Evolutionary conservation across 2,329 filamentous ascomycete genomes (phyloP), one percentile per base, ranked within the genome.

Genomic region (Ilyonectria sp.): DNA sequence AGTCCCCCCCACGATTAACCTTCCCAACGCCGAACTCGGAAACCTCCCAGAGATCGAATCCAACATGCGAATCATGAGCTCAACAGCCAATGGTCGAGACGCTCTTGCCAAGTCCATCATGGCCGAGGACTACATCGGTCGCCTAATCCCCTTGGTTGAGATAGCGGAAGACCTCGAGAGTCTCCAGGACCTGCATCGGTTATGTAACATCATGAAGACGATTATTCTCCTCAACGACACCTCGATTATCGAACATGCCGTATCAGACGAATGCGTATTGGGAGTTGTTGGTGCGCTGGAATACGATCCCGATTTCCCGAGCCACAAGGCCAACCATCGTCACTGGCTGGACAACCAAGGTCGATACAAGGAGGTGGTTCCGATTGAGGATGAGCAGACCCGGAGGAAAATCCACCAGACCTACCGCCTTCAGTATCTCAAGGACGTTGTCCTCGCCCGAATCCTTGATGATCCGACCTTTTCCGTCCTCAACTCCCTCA

Each of bases 161-260:
- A 91, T 93, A 83, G 95, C 96, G 10, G 96, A 99, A 81, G 94
- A 97, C 76, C 87, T 97, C 67, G 94, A 99, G 81, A 95, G 93
- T 79, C 84, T 97, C 9, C 83, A 89, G 23, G 95, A 98, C 77
- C 84, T 99, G 67, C 96, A 98, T 80, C 90, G 93, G 54, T 85
- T 99, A 52, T 99, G 96, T 88, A 97, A 94, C 79, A 98, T 99
- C 79, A 96, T 98, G 93, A 99, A 99, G 86, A 93, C 92, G 66
- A 88, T 98, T 63, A 97, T 99, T 60, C 85, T 98, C 60, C 89
- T 98, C 70, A 99, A 98, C 82, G 96, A 99, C 79, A 97, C 93
- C 33, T 89, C 91, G 66, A 97, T 99, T 70, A 97, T 99, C 76
- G 96, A 99, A 81, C 92, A 94, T 74, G 93, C 95, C 15, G 95